phyloP scores from a whole-genome alignment of 75 land plant genomes.

The Picea sitchensis region DNA sequence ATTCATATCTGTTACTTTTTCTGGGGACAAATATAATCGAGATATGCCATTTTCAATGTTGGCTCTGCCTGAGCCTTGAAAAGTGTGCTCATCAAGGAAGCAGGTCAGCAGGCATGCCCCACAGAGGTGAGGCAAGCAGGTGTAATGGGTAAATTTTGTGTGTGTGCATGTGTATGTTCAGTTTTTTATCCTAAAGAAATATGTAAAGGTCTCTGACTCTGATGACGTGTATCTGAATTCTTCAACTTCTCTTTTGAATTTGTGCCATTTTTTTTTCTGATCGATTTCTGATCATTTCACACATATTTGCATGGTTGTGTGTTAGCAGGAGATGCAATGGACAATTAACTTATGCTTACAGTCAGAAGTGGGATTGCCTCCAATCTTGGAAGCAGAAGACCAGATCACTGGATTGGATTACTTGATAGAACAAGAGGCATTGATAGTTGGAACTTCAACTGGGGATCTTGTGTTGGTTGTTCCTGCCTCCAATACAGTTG shows the following conservation, averaged over 20 bases:
- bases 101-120: too few relatives aligned
- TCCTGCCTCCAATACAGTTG: constrained; percentile 37
- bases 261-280: background rate
- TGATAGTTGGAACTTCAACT: constrained; percentile 54
- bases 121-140: too few relatives aligned
- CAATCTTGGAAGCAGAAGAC: constrained; percentile 54
- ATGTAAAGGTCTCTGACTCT: too few relatives aligned
- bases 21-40: too few relatives aligned
- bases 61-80: too few relatives aligned
- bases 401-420: constrained; percentile 62
- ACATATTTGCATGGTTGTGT: background rate
- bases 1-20: too few relatives aligned
- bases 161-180: too few relatives aligned
- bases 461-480: constrained; percentile 54
- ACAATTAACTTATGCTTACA: constrained; percentile 6
- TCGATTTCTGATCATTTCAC: background rate
- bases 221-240: too few relatives aligned
- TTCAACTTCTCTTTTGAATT: background rate
- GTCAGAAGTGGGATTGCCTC: background rate
- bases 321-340: constrained; percentile 9
- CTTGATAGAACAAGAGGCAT: constrained; percentile 80
- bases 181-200: too few relatives aligned
- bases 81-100: too few relatives aligned
- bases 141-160: too few relatives aligned
- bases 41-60: too few relatives aligned